These are phyloP conservation scores for Aspergillus cejpii DNA, from an alignment of 2,329 filamentous ascomycete species.

Conservation along the genomic window DNA sequence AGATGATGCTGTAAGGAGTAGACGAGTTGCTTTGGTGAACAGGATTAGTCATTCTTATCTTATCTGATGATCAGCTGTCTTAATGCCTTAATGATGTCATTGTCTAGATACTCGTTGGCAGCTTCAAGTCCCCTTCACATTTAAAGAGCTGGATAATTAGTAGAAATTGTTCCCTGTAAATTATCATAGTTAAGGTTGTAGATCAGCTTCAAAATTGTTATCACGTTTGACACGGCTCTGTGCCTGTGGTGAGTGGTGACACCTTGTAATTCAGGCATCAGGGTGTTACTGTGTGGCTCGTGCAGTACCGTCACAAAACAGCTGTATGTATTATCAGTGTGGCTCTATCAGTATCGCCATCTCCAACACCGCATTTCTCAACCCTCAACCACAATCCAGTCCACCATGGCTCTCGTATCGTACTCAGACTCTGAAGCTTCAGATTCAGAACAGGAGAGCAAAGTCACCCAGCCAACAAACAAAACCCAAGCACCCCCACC, in stretches of 20 bases:
- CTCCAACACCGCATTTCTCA: background rate
- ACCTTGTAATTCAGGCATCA: background rate
- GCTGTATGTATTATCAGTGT: background rate
- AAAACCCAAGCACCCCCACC: slow-evolving; percentile 25
- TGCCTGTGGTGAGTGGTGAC: too few relatives aligned
- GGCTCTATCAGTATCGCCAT: background rate
- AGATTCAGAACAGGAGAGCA: slow-evolving; percentile 49
- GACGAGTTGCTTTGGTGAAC: too few relatives aligned
- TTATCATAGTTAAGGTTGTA: too few relatives aligned
- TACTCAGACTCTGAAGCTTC: slow-evolving; percentile 75
- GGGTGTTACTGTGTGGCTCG: background rate
- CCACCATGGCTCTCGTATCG: slow-evolving; percentile 67
- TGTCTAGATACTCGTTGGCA: background rate
- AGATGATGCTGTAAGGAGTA: background rate
- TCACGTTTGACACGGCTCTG: too few relatives aligned
- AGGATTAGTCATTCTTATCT: slow-evolving; percentile 11
- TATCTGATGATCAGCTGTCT: slow-evolving; percentile 14
- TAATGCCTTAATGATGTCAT: slow-evolving; percentile 11
- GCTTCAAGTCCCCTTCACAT: background rate
- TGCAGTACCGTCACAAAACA: background rate
- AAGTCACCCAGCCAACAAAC: slow-evolving; percentile 20
- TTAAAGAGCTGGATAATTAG: too few relatives aligned
- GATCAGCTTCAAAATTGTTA: too few relatives aligned
- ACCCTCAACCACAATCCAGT: background rate
- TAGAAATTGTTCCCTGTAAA: too few relatives aligned